Evolutionary conservation across 2,329 filamentous ascomycete species (phyloP), one percentile per base, ranked within the genome.

Genomic region (Neonectria hederae): DNA sequence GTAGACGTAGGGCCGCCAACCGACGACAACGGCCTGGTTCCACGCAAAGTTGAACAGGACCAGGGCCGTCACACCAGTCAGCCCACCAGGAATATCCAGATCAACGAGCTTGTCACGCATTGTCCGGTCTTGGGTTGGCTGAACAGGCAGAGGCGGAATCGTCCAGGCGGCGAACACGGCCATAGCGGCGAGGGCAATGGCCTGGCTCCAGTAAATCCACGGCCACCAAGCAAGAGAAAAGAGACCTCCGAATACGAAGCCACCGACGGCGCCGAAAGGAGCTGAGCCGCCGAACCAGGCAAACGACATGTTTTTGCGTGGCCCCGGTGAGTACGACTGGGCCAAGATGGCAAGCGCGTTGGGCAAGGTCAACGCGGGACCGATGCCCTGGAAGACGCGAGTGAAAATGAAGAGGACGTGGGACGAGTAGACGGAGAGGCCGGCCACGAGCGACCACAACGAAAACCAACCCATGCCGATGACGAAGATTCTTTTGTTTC

Each of bases 41-140:
- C 86, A 89, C 0, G 87, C 85, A 68, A 90, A 85, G 69, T 89
- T 89, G 74, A 90, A 80, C 11, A 90, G 75, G 0, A 87, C 80
- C 21, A 90, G 77, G 0, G 81, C 83, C 0, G 78, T 77, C 17
- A 89, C 80, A 0, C 87, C 87, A 72, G 14, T 78, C 77, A 5
- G 70, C 66, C 19, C 79, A 46, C 64, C 64, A 1, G 57, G 35
- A 17, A 66, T 57, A 11, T 66, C 64, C 13, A 66, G 22, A 14
- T 46, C 54, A 9, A 43, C 38, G 0, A 61, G 38, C 8, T 7
- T 59, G 24, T 59, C 45, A 2, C 40, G 55, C 14, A 45, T 5
- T 13, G 53, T 53, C 78, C 78, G n/a, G 63, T 19, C 8, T 9
- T 45, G 45, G 8, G 56, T 43, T 52, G 58, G 21, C 22, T 11